phyloP scores from a whole-genome alignment of 345 rosid genomes.

The Rhodamnia argentea region DNA sequence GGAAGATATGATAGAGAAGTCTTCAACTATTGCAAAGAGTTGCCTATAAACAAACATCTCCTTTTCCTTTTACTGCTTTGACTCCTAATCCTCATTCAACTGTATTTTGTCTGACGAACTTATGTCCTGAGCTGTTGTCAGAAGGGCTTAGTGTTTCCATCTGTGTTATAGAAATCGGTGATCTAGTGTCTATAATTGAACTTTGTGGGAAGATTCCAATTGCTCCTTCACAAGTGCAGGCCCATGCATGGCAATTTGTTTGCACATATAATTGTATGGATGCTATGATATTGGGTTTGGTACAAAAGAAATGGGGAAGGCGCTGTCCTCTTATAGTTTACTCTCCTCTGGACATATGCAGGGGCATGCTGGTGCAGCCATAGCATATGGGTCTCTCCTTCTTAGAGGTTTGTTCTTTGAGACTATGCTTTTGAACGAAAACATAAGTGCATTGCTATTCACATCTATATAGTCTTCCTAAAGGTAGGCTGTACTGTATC shows the following conservation, averaged over 20 bases:
- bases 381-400: slow-evolving; percentile 86
- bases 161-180: background rate
- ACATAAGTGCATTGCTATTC: background rate
- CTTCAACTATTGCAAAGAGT: background rate
- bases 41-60: background rate
- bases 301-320: background rate
- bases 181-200: background rate
- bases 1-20: background rate
- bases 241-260: background rate
- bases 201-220: background rate
- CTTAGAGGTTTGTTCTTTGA: slow-evolving; percentile 49
- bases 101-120: background rate
- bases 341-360: slow-evolving; percentile 17
- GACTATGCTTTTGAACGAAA: background rate
- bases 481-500: background rate
- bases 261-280: background rate
- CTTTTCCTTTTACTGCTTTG: background rate
- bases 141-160: background rate
- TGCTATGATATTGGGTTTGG: background rate
- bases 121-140: background rate
- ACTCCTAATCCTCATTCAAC: background rate
- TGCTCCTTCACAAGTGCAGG: background rate
- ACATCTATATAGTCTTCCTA: background rate
- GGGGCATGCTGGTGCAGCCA: slow-evolving; percentile 93
- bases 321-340: background rate